Conservation (phyloP, 352 stramenopile species). For the Phytopythium delawarense region DNA sequence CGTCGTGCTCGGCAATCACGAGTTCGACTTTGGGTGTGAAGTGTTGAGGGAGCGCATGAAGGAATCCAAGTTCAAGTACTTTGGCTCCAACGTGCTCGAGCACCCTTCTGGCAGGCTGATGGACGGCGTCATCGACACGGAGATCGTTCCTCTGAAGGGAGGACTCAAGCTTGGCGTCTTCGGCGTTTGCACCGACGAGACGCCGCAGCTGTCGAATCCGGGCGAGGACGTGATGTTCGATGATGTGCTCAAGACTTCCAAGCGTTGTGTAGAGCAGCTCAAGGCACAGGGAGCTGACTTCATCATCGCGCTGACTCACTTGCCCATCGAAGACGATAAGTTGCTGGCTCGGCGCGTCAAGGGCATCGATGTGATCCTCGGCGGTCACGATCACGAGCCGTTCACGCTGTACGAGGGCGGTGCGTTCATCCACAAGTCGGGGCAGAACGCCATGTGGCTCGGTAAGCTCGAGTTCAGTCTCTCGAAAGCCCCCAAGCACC, state of each 20-base stretch:
- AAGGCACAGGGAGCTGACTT: conserved; percentile 67
- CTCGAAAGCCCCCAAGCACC: conserved; percentile 28
- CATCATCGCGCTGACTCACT: conserved; percentile 83
- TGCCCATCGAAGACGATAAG: conserved; percentile 75
- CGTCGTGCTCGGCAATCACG: conserved; percentile 76
- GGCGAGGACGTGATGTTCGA: conserved; percentile 45
- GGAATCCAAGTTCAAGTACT: conserved; percentile 65
- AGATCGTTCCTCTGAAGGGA: conserved; percentile 10
- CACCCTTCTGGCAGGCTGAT: conserved; percentile 17
- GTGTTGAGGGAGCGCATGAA: conserved; percentile 49
- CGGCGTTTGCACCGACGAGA: conserved; percentile 48
- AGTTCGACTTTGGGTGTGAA: conserved; percentile 69
- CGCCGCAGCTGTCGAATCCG: conserved; percentile 26
- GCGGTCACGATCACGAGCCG: conserved; percentile 90
- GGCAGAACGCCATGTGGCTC: conserved; percentile 86
- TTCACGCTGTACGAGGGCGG: conserved; percentile 78
- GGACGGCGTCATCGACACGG: no score
- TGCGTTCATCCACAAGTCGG: conserved; percentile 89
- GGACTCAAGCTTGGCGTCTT: conserved; percentile 46
- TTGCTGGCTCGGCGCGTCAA: conserved; percentile 53
- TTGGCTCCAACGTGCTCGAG: conserved; percentile 62
- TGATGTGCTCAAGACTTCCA: conserved; percentile 38
- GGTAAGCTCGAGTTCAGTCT: conserved; percentile 74
- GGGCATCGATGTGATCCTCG: conserved; percentile 84
- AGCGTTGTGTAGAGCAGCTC: conserved; percentile 57